These are phyloP conservation scores for Puccinia polysora DNA, from an alignment of 1,284 basidiomycete species.

Conservation along the genomic window DNA sequence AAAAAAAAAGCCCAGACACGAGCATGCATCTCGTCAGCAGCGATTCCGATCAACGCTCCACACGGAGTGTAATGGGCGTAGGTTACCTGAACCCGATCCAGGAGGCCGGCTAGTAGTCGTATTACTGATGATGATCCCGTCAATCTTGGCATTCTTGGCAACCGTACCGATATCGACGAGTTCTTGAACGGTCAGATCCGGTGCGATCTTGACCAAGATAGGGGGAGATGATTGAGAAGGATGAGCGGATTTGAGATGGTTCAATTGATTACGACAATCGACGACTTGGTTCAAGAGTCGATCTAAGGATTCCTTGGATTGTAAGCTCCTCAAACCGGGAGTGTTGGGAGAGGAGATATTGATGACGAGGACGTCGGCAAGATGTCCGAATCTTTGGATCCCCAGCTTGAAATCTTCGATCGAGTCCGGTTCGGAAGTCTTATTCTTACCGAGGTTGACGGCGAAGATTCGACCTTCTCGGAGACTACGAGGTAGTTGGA, in stretches of 20 bases:
- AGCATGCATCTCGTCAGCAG: not conserved
- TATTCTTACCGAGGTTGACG: conserved; percentile 96
- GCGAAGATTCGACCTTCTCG: conserved; percentile 71
- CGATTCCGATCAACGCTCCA: conserved; percentile 40
- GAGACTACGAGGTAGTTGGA: conserved; percentile 63
- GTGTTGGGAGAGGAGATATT: conserved; percentile 98
- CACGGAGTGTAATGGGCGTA: conserved; percentile 28
- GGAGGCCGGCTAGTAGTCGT: conserved; percentile 80
- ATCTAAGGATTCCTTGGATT: conserved; percentile 70
- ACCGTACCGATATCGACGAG: conserved; percentile 80
- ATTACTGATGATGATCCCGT: conserved; percentile 95
- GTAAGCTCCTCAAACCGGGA: conserved; percentile 83
- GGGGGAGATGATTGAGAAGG: too few species aligned
- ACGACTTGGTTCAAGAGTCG: conserved; percentile 69
- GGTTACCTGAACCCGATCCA: conserved; percentile 43
- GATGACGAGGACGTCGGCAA: conserved; percentile 87
- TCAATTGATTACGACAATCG: conserved; percentile 64
- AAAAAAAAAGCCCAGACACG: not conserved
- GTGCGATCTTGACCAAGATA: conserved; percentile 87
- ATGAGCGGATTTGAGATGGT: too few species aligned
- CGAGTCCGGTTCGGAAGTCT: conserved; percentile 72
- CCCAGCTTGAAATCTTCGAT: conserved; percentile 84
- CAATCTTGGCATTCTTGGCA: conserved; percentile 68
- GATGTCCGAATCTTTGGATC: conserved; percentile 74
- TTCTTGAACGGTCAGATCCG: conserved; percentile 75